Evolutionary conservation across 768 basidiomycete genomes (phyloP), one percentile per base, ranked within the genome.

Genomic region (Tremella mesenterica): DNA sequence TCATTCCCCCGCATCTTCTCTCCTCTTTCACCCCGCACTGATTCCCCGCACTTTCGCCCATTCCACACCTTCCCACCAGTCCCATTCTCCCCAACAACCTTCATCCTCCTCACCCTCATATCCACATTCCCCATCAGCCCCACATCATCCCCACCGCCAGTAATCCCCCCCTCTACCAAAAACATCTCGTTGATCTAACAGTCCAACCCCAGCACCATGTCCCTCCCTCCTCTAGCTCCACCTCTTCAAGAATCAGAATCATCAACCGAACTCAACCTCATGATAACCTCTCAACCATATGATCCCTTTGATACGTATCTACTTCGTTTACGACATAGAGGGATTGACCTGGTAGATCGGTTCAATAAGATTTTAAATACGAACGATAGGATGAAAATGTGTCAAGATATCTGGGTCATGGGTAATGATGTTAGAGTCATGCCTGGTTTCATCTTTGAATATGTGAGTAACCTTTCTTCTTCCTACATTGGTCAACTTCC

Each of bases 361-460:
- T 56, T 64, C 50, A 71, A 68, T 34, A 29, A 53, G 38, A 51
- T 54, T 26, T 31, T 41, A 14, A 44, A 59, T 43, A 52, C 36
- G 18, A 48, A 48, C 21, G 55, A 54, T 45, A 34, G 69, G 39
- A 55, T 57, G 50, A 18, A 18, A 27, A 9, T 20, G 31, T 46
- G 20, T 23, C 21, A 46, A 27, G n/a, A 18, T 26, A 46, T 23
- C 8, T n/a, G 28, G 7, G 5, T 23, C 27, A 23, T n/a, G 44
- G 25, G 21, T 16, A 18, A 36, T 12, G 34, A 18, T 18, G 44
- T 46, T 14, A 23, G n/a, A 14, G 20, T 46, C 44, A 46, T 28
- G 21, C 44, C 20, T 9, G n/a, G 16, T 20, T 16, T 39, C 12
- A 38, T 20, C 20, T 31, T n/a, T 30, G 13, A 44, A 21, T 27